Conservation (phyloP, 305 asterid species). For the Fraxinus paxiana region DNA sequence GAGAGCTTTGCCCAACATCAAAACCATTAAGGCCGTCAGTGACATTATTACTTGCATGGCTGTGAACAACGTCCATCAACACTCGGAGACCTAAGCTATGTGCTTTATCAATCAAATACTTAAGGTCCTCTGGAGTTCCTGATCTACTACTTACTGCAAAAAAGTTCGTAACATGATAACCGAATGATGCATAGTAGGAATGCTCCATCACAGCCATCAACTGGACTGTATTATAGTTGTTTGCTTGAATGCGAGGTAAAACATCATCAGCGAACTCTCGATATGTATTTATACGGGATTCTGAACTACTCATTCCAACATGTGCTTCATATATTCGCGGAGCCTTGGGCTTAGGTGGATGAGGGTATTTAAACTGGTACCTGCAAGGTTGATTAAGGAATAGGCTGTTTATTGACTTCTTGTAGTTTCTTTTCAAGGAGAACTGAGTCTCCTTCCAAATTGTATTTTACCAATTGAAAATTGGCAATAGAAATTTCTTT, state of each 20-base stretch:
- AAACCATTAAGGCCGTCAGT: conserved; percentile 93
- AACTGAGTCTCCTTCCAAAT: conserved; percentile 8
- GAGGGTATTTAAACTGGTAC: conserved; percentile 74
- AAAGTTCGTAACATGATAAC: conserved; percentile 92
- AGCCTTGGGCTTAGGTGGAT: conserved; percentile 72
- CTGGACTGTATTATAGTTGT: conserved; percentile 88
- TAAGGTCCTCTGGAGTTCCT: conserved; percentile 96
- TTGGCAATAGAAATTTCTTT: background rate
- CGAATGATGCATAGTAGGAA: conserved; percentile 93
- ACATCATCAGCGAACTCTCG: conserved; percentile 85
- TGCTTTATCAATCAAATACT: conserved; percentile 92
- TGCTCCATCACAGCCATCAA: conserved; percentile 99
- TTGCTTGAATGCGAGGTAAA: conserved; percentile 80
- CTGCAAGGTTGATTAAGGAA: conserved; percentile 41
- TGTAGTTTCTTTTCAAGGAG: background rate
- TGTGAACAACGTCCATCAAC: conserved; percentile 90
- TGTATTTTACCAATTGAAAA: conserved; percentile 4
- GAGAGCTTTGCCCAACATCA: conserved; percentile 88
- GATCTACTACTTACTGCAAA: conserved; percentile 91
- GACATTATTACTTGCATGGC: conserved; percentile 87
- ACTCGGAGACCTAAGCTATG: conserved; percentile 85
- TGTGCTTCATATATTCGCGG: conserved; percentile 96
- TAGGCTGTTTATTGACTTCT: conserved; percentile 16
- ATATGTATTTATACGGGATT: conserved; percentile 72
- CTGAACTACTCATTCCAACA: conserved; percentile 95